Conservation (phyloP, 768 basidiomycete species). For the Terana coerulea region DNA sequence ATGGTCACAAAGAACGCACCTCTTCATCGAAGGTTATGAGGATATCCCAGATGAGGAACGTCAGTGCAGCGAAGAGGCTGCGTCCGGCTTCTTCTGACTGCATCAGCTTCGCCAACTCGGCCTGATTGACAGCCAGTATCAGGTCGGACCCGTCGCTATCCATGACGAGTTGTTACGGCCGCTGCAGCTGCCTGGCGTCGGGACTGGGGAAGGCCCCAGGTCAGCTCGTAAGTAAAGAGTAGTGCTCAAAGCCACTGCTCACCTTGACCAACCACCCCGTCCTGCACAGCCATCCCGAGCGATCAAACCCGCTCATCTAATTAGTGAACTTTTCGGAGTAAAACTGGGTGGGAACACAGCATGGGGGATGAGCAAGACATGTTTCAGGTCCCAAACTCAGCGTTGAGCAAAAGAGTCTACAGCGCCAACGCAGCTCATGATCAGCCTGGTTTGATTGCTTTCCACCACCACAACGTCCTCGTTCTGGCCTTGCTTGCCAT, state of each 20-base stretch:
- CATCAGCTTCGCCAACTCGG: constrained; percentile 3
- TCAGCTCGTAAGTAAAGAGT: too few relatives aligned
- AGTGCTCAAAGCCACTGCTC: too few relatives aligned
- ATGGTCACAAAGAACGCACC: constrained; percentile 4
- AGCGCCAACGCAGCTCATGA: neutral
- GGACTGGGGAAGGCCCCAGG: too few relatives aligned
- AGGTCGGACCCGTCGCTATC: too few relatives aligned
- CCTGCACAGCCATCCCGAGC: too few relatives aligned
- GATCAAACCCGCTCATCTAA: too few relatives aligned
- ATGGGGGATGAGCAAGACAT: neutral
- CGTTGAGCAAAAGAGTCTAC: too few relatives aligned
- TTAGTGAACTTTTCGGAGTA: too few relatives aligned
- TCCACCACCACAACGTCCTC: neutral
- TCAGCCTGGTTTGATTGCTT: neutral
- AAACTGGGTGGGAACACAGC: neutral
- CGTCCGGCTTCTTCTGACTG: constrained; percentile 8
- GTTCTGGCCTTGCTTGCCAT: neutral
- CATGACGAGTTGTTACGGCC: too few relatives aligned
- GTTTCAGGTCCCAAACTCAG: neutral
- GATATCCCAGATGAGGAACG: constrained; percentile 14
- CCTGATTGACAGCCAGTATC: constrained; percentile 2
- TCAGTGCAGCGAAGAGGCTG: constrained; percentile 11
- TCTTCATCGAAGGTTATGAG: constrained; percentile 12
- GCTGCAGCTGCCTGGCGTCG: too few relatives aligned
- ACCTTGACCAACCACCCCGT: too few relatives aligned